phyloP scores from a whole-genome alignment of 2,329 filamentous ascomycete genomes.

The Monosporascus cannonballus region DNA sequence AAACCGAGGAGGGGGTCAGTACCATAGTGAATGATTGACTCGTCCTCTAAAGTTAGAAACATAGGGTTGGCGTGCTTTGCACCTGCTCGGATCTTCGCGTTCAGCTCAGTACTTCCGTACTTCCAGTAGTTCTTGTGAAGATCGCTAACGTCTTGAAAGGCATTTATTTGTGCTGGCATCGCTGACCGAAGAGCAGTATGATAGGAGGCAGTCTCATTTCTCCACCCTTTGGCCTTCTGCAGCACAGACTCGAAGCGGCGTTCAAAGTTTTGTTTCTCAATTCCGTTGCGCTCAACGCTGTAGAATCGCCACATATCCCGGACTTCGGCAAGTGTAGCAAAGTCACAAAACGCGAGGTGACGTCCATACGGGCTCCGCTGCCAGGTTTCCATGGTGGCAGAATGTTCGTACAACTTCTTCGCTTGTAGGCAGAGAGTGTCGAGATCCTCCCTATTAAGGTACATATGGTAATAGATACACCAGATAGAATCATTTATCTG shows the following conservation, averaged over 20 bases:
- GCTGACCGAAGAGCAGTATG: constrained; percentile 29
- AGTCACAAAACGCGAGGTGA: constrained; percentile 41
- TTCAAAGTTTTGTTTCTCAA: constrained; percentile 1
- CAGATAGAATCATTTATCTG: constrained; percentile 32
- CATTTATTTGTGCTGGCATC: constrained; percentile 26
- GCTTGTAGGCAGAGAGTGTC: constrained; percentile 34
- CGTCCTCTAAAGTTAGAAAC: constrained; percentile 29
- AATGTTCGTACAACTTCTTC: constrained; percentile 33
- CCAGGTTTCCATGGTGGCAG: constrained; percentile 38
- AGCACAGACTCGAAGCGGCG: constrained; percentile 2
- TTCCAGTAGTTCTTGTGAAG: constrained; percentile 29
- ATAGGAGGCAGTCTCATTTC: constrained; percentile 2
- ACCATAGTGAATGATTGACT: constrained; percentile 37
- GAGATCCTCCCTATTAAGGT: constrained; percentile 33
- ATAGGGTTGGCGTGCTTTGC: constrained; percentile 35
- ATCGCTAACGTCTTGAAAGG: constrained; percentile 14
- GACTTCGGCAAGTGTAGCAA: constrained; percentile 36
- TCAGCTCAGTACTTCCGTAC: constrained; percentile 20
- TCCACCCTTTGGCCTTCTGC: not conserved
- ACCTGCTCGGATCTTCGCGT: constrained; percentile 4
- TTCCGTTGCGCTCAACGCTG: constrained; percentile 2
- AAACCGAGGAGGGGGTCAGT: constrained; percentile 48
- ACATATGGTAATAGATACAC: constrained; percentile 51
- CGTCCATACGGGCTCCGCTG: constrained; percentile 35
- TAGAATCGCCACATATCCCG: constrained; percentile 35